Percentiles rank a stretch among this genome's conserved stretches.
Evolutionary conservation across 202 grass and related monocot genomes (phyloP).

Genomic region (Musa balbisiana): DNA sequence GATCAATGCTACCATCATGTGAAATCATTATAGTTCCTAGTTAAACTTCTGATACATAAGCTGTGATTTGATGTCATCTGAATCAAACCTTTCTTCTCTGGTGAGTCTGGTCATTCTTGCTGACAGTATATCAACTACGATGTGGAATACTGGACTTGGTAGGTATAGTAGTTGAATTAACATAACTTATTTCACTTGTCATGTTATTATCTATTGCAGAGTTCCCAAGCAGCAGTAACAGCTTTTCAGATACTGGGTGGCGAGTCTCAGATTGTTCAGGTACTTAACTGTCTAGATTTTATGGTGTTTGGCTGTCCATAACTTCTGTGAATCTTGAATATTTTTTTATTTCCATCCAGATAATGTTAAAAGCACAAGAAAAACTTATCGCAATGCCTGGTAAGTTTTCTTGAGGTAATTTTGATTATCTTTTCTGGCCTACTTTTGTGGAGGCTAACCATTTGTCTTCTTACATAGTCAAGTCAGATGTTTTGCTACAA

Average conservation of each 20-base stretch:
- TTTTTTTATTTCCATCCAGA: constrained; percentile 34
- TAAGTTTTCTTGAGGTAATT: constrained; percentile 25
- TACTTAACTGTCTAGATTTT: constrained; percentile 25
- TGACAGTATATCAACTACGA: not conserved
- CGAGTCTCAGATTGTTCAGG: constrained; percentile 91
- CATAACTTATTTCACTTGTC: not conserved
- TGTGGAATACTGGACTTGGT: not conserved
- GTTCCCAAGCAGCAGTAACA: constrained; percentile 57
- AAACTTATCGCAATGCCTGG: constrained; percentile 80
- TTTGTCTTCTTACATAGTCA: not conserved
- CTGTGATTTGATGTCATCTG: too few relatives aligned
- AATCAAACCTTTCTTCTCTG: not conserved
- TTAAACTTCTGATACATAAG: too few relatives aligned
- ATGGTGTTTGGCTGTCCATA: not conserved
- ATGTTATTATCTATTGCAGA: constrained; percentile 35
- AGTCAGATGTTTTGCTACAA: not conserved
- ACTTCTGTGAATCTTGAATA: not conserved
- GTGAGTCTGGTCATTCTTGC: not conserved
- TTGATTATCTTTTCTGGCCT: not conserved
- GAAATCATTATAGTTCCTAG: too few relatives aligned
- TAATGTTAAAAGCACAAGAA: constrained; percentile 77
- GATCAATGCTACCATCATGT: too few relatives aligned
- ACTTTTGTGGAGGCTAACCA: not conserved
- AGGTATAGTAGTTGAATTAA: not conserved
- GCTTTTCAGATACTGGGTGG: constrained; percentile 92